A percentile compares a stretch with the other conserved stretches of the same genome.
Evolutionary conservation across 805 yeast species (phyloP).

Genomic region (Metschnikowia chrysomelidarum): DNA sequence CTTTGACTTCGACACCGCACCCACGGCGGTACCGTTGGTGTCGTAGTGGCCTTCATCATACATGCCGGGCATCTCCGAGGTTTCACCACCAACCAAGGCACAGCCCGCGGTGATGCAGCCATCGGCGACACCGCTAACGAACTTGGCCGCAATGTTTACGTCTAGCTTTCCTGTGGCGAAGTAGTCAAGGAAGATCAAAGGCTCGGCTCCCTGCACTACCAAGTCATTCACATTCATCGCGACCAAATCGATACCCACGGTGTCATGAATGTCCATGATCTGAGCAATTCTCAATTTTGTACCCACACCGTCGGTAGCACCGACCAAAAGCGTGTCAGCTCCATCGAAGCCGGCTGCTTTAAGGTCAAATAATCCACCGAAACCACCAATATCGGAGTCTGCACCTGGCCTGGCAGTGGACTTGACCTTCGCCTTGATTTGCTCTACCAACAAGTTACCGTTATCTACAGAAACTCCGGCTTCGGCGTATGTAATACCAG

Average conservation of each 20-base stretch:
- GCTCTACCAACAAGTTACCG: conserved; percentile 87
- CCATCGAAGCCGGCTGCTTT: conserved; percentile 84
- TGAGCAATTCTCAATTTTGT: conserved; percentile 95
- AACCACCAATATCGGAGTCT: conserved; percentile 97
- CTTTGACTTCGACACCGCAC: conserved; percentile 79
- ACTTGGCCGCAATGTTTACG: conserved; percentile 76
- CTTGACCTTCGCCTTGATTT: conserved; percentile 85
- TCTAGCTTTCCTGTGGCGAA: conserved; percentile 94
- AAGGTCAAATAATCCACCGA: conserved; percentile 95
- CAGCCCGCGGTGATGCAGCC: conserved; percentile 96
- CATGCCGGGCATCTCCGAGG: conserved; percentile 99
- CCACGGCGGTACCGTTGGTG: conserved; percentile 97
- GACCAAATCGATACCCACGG: conserved; percentile 98
- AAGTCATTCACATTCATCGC: conserved; percentile 99
- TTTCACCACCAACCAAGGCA: conserved; percentile 98
- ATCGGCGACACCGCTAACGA: conserved; percentile 92
- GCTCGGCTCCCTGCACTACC: conserved; percentile 99
- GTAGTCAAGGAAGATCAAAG: conserved; percentile 90
- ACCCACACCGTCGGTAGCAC: conserved; percentile 99
- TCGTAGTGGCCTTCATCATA: conserved; percentile 94
- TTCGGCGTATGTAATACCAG: conserved; percentile 78
- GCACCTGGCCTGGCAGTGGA: conserved; percentile 95
- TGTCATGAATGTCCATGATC: conserved; percentile 79
- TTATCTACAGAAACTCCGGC: conserved; percentile 98
- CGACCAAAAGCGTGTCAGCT: conserved; percentile 79